Base-by-base conservation (phyloP, 2,329 filamentous ascomycete genomes). In the Apiospora pterosperma region DNA sequence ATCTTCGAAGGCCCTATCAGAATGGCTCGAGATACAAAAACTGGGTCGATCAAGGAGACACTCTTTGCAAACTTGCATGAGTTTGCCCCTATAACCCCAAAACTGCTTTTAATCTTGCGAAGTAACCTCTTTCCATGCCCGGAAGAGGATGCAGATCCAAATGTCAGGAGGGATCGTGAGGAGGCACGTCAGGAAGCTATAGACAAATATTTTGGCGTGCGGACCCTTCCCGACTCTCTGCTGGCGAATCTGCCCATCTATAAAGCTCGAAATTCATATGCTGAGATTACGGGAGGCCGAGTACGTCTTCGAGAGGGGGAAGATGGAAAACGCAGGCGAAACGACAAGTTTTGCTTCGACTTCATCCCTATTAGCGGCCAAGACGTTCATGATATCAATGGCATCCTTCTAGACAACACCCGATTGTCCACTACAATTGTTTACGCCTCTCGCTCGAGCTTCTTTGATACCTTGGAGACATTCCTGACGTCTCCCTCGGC, bases 371-470 rank as follows among this genome's bases (percentile, higher is more conserved):
- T 76, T 36, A 44, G 48, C 1, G 66, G 59, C 5, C 61, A 71
- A 3, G 71, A 77, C 44, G 71, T 74, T 38, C 62, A 77, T 61
- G 73, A 52, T 4, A 76, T 77, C 64, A 77, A 77, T 63, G 60
- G 48, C 11, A 70, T 75, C 16, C 38, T 76, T 1, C 65, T 77
- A 2, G 72, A 77, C 61, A 71, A 76, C 14, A 63, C 64, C 4
- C 48, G 62, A 5, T 14, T 10, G 7, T 72, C 70, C 63, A 67
- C 67, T 3, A 72, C 66, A 39, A 67, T 75, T 21, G 69, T 76
- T n/a, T 76, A 74, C 44, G 61, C 65, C 16, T 68, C 69, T 3
- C 52, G 39, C 19, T 60, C 65, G 2, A 64, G 14, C 16, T 73
- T 75, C 48, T 36, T 64, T 2, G 63, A 63, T 25, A 72, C 71